A percentile compares a stretch with the other conserved stretches of the same genome.
Evolutionary conservation across 2,329 filamentous ascomycete genomes (phyloP).

Genomic region (Rhexocercosporidium sp.): DNA sequence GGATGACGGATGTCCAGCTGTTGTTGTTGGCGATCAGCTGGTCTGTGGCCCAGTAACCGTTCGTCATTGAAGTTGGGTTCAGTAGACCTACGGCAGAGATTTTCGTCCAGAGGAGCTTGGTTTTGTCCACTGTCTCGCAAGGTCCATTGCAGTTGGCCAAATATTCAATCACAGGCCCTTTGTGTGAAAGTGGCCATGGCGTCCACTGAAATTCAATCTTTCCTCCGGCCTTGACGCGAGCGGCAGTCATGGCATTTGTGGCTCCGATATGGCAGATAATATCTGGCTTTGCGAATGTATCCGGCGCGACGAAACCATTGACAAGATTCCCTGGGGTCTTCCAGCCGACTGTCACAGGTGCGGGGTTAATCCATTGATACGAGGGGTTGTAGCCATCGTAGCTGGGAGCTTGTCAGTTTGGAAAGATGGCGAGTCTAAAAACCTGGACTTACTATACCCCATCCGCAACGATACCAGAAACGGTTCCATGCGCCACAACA

Average conservation of each 20-base stretch:
- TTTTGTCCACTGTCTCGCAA: slow-evolving; percentile 49
- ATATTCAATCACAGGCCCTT: slow-evolving; percentile 45
- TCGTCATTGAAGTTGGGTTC: slow-evolving; percentile 33
- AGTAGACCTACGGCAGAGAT: slow-evolving; percentile 47
- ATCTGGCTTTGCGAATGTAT: slow-evolving; percentile 52
- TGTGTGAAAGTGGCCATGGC: slow-evolving; percentile 67
- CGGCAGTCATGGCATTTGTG: slow-evolving; percentile 54
- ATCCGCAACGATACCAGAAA: slow-evolving; percentile 38
- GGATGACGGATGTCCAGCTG: slow-evolving; percentile 54
- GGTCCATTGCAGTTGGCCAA: slow-evolving; percentile 44
- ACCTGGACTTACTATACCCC: slow-evolving; percentile 35
- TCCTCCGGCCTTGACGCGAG: slow-evolving; percentile 64
- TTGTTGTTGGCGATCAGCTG: slow-evolving; percentile 58
- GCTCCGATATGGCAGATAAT: slow-evolving; percentile 68
- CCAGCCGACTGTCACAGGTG: slow-evolving; percentile 59
- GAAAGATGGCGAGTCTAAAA: neutral
- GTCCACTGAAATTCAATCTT: slow-evolving; percentile 66
- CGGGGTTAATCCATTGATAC: slow-evolving; percentile 41
- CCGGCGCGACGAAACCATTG: slow-evolving; percentile 57
- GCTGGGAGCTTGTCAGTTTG: slow-evolving; percentile 24
- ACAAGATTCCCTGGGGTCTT: slow-evolving; percentile 51
- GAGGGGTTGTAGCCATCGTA: slow-evolving; percentile 44
- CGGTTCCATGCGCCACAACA: slow-evolving; percentile 37
- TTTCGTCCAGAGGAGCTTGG: slow-evolving; percentile 49
- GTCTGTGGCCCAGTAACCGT: slow-evolving; percentile 47